phyloP scores from a whole-genome alignment of 371 early-diverging fungal species.

The Rhizopus delemar region DNA sequence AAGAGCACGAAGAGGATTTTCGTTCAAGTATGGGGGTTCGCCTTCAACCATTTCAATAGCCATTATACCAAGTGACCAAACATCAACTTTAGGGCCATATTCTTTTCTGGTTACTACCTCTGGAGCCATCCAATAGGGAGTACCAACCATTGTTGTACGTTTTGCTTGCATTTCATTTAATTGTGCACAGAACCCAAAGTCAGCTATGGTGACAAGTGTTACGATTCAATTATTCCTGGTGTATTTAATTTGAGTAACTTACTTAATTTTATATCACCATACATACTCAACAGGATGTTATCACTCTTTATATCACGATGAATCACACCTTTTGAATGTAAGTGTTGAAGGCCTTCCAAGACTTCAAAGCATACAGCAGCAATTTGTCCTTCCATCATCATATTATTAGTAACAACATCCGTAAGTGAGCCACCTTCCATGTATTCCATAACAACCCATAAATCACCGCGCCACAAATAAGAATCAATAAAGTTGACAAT shows the following conservation, averaged over 20 bases:
- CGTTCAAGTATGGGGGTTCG: slow-evolving; percentile 94
- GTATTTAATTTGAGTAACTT: slow-evolving; percentile 24
- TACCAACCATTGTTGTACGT: slow-evolving; percentile 92
- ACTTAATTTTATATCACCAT: slow-evolving; percentile 92
- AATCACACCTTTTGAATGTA: slow-evolving; percentile 93
- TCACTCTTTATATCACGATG: slow-evolving; percentile 98
- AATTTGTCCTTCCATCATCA: slow-evolving; percentile 95
- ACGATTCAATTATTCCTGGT: neutral
- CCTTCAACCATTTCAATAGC: slow-evolving; percentile 92
- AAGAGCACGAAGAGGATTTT: slow-evolving; percentile 88
- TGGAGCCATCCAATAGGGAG: slow-evolving; percentile 96
- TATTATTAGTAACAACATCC: slow-evolving; percentile 86
- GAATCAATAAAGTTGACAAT: slow-evolving; percentile 97
- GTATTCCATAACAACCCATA: slow-evolving; percentile 97
- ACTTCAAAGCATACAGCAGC: slow-evolving; percentile 91
- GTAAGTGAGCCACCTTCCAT: slow-evolving; percentile 97
- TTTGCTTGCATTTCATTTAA: slow-evolving; percentile 77
- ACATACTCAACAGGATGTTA: slow-evolving; percentile 85
- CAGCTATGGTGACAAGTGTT: slow-evolving; percentile 50
- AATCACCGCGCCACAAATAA: slow-evolving; percentile 83
- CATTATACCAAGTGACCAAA: slow-evolving; percentile 98
- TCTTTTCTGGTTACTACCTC: slow-evolving; percentile 93
- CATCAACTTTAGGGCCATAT: slow-evolving; percentile 93
- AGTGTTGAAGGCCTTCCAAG: slow-evolving; percentile 84
- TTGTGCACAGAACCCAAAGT: slow-evolving; percentile 96